Conservation (phyloP, 768 basidiomycete species). For the Botryobasidium botryosum region DNA sequence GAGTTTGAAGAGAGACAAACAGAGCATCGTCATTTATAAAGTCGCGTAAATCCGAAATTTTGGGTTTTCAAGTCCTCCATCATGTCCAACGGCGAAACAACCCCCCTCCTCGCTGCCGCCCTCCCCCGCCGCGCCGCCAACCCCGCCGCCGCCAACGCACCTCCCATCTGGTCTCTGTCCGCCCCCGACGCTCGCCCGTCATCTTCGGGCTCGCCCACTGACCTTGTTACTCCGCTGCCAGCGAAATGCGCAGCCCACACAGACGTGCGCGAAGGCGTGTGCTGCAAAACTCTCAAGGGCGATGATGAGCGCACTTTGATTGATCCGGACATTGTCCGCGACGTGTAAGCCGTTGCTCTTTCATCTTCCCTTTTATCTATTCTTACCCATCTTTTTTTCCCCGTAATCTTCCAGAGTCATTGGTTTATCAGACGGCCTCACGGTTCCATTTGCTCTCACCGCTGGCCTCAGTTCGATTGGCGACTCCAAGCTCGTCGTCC, state of each 20-base stretch:
- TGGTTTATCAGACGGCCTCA: constrained; percentile 79
- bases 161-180: too few relatives aligned
- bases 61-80: too few relatives aligned
- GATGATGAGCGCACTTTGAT: constrained; percentile 67
- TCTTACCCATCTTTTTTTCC: constrained; percentile 2
- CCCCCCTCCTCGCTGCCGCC: too few relatives aligned
- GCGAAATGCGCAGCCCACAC: constrained; percentile 11
- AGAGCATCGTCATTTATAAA: too few relatives aligned
- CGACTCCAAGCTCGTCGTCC: constrained; percentile 76
- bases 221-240: constrained; percentile 11
- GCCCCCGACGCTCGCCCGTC: too few relatives aligned
- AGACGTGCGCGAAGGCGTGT: constrained; percentile 33
- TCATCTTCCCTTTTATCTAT: background rate
- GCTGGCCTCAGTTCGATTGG: constrained; percentile 83
- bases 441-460: constrained; percentile 81
- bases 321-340: constrained; percentile 75
- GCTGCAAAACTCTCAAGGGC: constrained; percentile 75
- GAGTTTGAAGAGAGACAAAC: too few relatives aligned
- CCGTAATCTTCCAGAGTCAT: constrained; percentile 39
- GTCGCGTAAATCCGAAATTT: too few relatives aligned
- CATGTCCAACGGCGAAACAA: too few relatives aligned
- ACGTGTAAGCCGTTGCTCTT: constrained; percentile 41
- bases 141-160: too few relatives aligned
- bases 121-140: too few relatives aligned
- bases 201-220: too few relatives aligned